Evolutionary conservation across 1,284 basidiomycete genomes (phyloP), one percentile per base, ranked within the genome.

Genomic region (Marasmius fiardii): DNA sequence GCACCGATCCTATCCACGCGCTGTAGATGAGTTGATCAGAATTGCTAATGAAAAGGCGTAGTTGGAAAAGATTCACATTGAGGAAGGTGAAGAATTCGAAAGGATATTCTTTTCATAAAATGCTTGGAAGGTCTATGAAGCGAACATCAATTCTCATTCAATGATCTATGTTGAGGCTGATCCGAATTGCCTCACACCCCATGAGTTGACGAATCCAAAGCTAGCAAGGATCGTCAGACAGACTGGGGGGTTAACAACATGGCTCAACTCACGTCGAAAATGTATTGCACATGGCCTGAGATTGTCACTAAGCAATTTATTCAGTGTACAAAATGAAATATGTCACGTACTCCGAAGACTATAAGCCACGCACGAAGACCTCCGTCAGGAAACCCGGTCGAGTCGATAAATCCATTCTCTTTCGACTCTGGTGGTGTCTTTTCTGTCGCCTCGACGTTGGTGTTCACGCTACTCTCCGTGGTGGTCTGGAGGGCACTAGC

Each of bases 1-100:
- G 79, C 49, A 80, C 64, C 0, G 80, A 80, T 2, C 81, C 81
- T 52, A 84, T 81, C 81, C 81, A 83, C 16, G 79, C 73, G 21
- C 77, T 79, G 50, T 11, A 28, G 37, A 24, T 24, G 26, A 21
- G 43, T 31, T 5, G 31, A 52, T 16, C 11, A 16, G 33, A 37
- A 44, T 2, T 16, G 37, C 10, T 24, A 20, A 28, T 44, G 1
- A 16, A 8, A 26, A 11, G n/a, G 66, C 75, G 39, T 57, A n/a
- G 43, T 24, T 2, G 3, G 23, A 12, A 12, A 44, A n/a, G n/a
- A 12, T 12, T 44, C 20, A 78, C 77, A 80, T 77, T n/a, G 71
- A 69, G 2, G 78, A 80, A 2, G 76, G 69, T 5, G 72, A 66
- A 5, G 68, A 69, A 26, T 67, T 63, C 2, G 56, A 59, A 5